A percentile compares a stretch with the other conserved stretches of the same genome.
These are phyloP conservation scores for Terfezia claveryi DNA, from an alignment of 495 filamentous ascomycete species.

Conservation along the genomic window DNA sequence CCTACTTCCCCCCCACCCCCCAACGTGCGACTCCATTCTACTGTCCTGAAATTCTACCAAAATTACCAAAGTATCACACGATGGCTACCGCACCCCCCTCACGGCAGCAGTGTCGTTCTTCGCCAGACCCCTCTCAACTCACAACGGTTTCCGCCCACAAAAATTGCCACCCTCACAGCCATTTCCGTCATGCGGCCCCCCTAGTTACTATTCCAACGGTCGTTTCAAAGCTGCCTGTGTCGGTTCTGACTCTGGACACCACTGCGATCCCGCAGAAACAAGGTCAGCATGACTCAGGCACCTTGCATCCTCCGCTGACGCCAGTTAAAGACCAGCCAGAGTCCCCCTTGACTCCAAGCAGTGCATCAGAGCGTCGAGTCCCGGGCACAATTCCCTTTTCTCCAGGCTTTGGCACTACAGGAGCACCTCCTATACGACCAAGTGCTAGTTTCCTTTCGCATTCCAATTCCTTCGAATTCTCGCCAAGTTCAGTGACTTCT, in stretches of 20 bases:
- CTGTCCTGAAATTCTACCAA: no score
- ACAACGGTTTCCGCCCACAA: not conserved
- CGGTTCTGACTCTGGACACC: not conserved
- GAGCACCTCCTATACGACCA: not conserved
- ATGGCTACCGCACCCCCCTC: not conserved
- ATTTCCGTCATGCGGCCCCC: not conserved
- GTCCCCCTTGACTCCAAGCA: not conserved
- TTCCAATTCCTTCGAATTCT: not conserved
- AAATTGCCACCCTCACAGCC: not conserved
- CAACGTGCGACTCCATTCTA: no score
- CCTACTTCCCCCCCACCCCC: no score
- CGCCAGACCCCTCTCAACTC: not conserved
- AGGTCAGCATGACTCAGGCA: not conserved
- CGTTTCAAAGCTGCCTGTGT: not conserved
- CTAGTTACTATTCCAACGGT: not conserved
- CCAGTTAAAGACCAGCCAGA: not conserved
- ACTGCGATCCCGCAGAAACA: not conserved
- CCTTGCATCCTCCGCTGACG: not conserved
- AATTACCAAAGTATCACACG: no score
- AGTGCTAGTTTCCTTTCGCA: not conserved
- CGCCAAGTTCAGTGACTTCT: constrained; percentile 2
- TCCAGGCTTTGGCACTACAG: not conserved
- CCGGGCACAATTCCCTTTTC: not conserved
- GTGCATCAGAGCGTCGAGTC: not conserved
- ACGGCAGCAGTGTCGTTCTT: not conserved